Conservation (phyloP, 2,329 filamentous ascomycete genomes). For the Colletotrichum tanaceti region DNA sequence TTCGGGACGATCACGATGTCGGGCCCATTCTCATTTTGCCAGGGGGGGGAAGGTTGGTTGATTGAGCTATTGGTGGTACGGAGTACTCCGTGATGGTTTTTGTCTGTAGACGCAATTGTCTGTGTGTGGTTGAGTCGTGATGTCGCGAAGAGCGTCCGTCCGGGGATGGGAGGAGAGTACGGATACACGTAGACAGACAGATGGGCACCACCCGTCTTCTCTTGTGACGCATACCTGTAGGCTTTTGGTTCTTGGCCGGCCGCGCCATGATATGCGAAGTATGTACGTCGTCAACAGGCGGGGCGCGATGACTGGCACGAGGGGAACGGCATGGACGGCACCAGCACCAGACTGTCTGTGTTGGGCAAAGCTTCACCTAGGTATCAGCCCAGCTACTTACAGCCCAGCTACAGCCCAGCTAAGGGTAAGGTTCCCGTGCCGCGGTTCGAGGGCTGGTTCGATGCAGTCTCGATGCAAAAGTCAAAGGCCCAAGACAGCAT, state of each 20-base stretch:
- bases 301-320: not conserved
- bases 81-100: too few species aligned
- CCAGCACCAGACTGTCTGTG: conserved; percentile 13
- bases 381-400: conserved; percentile 25
- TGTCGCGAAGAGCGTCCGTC: too few species aligned
- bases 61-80: too few species aligned
- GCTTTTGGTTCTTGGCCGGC: not conserved
- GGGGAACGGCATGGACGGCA: conserved; percentile 4
- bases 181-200: too few species aligned
- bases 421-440: conserved; percentile 24
- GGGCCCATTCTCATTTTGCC: conserved; percentile 15
- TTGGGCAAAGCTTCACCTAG: conserved; percentile 16
- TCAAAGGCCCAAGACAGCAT: not conserved
- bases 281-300: too few species aligned
- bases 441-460: not conserved
- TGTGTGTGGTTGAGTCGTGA: not conserved
- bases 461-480: conserved; percentile 5
- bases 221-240: not conserved
- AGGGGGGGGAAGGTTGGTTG: conserved; percentile 7
- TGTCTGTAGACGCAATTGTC: too few species aligned
- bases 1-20: conserved; percentile 37
- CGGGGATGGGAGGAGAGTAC: too few species aligned
- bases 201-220: too few species aligned
- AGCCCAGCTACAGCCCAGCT: conserved; percentile 1
- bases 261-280: not conserved